A percentile compares a stretch with the other conserved stretches of the same genome.
Conservation (phyloP, 495 filamentous ascomycete species). For the Tuber brumale region DNA sequence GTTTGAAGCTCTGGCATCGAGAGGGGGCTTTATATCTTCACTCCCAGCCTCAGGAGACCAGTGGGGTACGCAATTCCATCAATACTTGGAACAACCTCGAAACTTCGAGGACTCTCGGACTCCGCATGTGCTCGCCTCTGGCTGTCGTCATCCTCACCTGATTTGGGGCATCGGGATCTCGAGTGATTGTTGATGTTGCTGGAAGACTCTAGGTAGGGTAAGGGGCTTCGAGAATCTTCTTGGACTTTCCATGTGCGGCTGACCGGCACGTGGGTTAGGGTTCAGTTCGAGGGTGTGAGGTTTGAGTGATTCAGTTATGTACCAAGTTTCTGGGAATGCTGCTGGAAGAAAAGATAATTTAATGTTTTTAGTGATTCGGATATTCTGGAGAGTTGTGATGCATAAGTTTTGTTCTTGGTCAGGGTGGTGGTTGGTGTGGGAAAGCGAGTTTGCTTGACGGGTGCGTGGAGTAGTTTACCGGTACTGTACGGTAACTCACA, state of each 20-base stretch:
- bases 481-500: too few species aligned
- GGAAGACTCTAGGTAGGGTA: background rate
- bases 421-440: too few species aligned
- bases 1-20: background rate
- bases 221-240: background rate
- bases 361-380: background rate
- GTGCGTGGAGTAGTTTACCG: background rate
- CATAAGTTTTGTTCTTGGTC: background rate
- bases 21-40: background rate
- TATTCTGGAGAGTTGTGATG: background rate
- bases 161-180: background rate
- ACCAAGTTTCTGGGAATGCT: background rate
- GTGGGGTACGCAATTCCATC: background rate
- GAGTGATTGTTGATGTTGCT: background rate
- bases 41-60: background rate
- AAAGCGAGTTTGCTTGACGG: background rate
- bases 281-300: background rate
- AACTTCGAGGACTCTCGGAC: background rate
- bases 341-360: background rate
- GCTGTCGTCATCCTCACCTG: constrained; percentile 3
- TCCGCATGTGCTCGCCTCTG: background rate
- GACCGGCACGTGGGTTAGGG: background rate
- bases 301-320: background rate
- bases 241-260: background rate
- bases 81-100: background rate